Evolutionary conservation across 2,329 filamentous ascomycete species (phyloP).

Genomic region (Verruconis gallopava): DNA sequence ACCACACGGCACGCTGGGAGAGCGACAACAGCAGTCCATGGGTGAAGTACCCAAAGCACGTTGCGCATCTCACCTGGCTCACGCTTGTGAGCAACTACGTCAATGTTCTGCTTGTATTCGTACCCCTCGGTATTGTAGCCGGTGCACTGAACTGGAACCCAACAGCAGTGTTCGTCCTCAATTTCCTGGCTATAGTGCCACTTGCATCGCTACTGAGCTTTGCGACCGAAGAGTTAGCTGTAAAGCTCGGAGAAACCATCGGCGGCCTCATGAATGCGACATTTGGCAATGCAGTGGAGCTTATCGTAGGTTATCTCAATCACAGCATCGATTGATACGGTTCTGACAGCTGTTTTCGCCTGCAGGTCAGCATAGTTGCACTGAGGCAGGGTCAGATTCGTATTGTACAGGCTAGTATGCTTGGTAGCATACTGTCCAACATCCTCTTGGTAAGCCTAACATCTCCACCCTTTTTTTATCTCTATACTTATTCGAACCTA

Average conservation of each 20-base stretch:
- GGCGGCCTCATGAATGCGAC: constrained; percentile 65
- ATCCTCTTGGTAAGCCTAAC: constrained; percentile 56
- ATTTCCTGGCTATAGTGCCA: constrained; percentile 71
- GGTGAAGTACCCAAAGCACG: constrained; percentile 19
- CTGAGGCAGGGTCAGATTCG: constrained; percentile 75
- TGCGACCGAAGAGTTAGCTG: constrained; percentile 64
- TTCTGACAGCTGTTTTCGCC: constrained; percentile 13
- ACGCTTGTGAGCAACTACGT: constrained; percentile 40
- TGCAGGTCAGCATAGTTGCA: constrained; percentile 80
- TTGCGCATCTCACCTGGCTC: constrained; percentile 27
- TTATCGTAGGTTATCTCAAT: constrained; percentile 46
- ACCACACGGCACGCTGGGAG: constrained; percentile 7
- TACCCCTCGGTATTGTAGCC: constrained; percentile 59
- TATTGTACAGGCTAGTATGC: constrained; percentile 96
- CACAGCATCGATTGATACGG: neutral
- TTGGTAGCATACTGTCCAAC: constrained; percentile 90
- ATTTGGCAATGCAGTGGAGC: constrained; percentile 67
- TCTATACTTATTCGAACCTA: constrained; percentile 40
- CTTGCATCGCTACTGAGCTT: constrained; percentile 62
- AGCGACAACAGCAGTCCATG: constrained; percentile 19
- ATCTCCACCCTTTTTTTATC: constrained; percentile 67
- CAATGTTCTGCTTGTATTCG: constrained; percentile 61
- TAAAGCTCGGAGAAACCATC: constrained; percentile 58
- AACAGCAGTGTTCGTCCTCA: constrained; percentile 58
- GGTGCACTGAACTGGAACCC: constrained; percentile 51